phyloP scores from a whole-genome alignment of 768 basidiomycete genomes.

The Tricholoma sp. region DNA sequence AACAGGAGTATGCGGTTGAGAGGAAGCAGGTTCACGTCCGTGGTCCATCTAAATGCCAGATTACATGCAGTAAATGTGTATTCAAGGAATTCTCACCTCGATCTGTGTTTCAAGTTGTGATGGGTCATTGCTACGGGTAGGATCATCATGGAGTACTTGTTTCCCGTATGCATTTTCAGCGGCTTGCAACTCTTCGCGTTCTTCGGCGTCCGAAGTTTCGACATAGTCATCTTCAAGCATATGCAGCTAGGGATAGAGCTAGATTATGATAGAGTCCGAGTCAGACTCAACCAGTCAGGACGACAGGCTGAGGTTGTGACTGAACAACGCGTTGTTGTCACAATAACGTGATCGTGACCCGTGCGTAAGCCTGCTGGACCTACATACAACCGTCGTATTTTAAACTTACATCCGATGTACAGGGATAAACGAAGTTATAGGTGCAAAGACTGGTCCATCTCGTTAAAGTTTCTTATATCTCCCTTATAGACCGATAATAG shows the following conservation, averaged over 20 bases:
- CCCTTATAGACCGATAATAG: no score
- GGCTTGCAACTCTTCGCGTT: constrained; percentile 38
- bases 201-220: constrained; percentile 62
- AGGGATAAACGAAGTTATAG: no score
- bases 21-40: neutral
- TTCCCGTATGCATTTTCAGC: constrained; percentile 6
- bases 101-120: constrained; percentile 15
- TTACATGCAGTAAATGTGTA: neutral
- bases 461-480: no score
- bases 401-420: no score
- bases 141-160: neutral
- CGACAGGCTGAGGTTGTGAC: neutral
- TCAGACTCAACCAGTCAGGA: no score
- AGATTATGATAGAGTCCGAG: no score
- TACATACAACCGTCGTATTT: no score
- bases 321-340: neutral
- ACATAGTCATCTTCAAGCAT: constrained; percentile 43
- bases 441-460: no score
- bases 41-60: constrained; percentile 2
- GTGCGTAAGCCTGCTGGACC: no score
- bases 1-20: neutral
- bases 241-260: neutral
- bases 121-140: constrained; percentile 9
- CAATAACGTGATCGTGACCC: neutral
- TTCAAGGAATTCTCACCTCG: constrained; percentile 7